Base-by-base conservation (phyloP, 306 rosid genomes). In the Rosa rugosa region DNA sequence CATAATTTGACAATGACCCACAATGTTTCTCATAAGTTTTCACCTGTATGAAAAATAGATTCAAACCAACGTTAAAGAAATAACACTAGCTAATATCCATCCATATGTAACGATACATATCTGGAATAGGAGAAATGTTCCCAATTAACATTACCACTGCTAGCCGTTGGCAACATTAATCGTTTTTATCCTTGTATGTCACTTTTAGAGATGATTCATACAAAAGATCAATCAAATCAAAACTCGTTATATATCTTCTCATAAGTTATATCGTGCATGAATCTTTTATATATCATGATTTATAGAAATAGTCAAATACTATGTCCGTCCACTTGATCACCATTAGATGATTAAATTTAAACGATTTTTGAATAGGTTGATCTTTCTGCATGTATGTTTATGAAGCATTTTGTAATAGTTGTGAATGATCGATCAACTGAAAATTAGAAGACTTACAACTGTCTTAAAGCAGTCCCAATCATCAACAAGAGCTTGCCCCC, bases 401-500 rank as follows among this genome's bases (percentile, higher is more conserved):
- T 56, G 27, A 51, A 56, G 12, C 5, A 7, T 57, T 57, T 57
- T 57, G 34, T 22, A 18, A 22, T 8, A 22, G 34, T 23, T 10
- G 34, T 22, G 14, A 11, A 57, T 57, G 42, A 31, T 63, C 68
- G 42, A 31, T 63, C 68, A 25, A 63, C 0, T 31, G 9, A 14
- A 10, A 31, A 63, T 4, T 63, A 45, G 27, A 36, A n/a, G 59
- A 68, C 83, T 88, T 86, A 91, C 93, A 54, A 84, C 60, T 4
- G 50, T 74, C 81, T 78, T 87, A 3, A 89, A 77, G 76, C 91
- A 89, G 73, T 80, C 81, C 96, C 93, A 91, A 75, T 89, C 90
- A 80, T 89, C 91, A 0, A 89, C 91, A 36, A 91, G 86, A 42
- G 91, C 79, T 6, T 81, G 87, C 20, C 87, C 88, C 0, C 77